phyloP scores from a whole-genome alignment of 768 basidiomycete species.

The Macrolepiota fuliginosa region DNA sequence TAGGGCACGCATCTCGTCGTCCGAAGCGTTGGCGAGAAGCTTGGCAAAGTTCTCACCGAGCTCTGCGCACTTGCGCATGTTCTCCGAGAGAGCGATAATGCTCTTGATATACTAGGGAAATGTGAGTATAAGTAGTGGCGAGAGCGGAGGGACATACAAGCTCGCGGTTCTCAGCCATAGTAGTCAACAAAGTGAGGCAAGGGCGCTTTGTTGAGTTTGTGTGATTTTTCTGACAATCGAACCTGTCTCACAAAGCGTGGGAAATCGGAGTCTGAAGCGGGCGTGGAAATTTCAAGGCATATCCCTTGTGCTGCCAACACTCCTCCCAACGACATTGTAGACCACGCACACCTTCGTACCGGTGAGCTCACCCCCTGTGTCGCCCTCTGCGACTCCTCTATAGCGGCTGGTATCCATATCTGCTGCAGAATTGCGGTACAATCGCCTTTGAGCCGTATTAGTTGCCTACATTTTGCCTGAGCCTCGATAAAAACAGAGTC shows the following conservation, averaged over 20 bases:
- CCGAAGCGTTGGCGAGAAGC: constrained; percentile 30
- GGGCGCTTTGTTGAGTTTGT: constrained; percentile 11
- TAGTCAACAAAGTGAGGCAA: constrained; percentile 13
- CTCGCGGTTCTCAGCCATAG: constrained; percentile 28
- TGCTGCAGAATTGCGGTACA: constrained; percentile 20
- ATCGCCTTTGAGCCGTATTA: constrained; percentile 29
- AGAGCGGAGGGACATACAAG: constrained; percentile 27
- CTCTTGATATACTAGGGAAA: constrained; percentile 49
- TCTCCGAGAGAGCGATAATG: constrained; percentile 54
- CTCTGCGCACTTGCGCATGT: constrained; percentile 61
- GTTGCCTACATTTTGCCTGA: constrained; percentile 25
- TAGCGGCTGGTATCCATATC: constrained; percentile 20
- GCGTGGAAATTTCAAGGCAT: constrained; percentile 18
- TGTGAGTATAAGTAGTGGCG: constrained; percentile 13
- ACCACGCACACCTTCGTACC: constrained; percentile 25
- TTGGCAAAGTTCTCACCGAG: constrained; percentile 60
- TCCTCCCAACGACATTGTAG: constrained; percentile 20
- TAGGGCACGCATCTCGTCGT: constrained; percentile 8
- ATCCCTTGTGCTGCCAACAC: constrained; percentile 17
- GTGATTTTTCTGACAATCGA: constrained; percentile 14
- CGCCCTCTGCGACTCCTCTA: constrained; percentile 23
- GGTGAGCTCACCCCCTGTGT: constrained; percentile 21
- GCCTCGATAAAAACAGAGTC: constrained; percentile 30
- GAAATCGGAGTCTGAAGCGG: constrained; percentile 35
- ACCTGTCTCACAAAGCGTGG: constrained; percentile 38